A percentile compares a stretch with the other conserved stretches of the same genome.
Evolutionary conservation across 805 yeast species (phyloP).

Genomic region (Kodamaea kakaduensis): DNA sequence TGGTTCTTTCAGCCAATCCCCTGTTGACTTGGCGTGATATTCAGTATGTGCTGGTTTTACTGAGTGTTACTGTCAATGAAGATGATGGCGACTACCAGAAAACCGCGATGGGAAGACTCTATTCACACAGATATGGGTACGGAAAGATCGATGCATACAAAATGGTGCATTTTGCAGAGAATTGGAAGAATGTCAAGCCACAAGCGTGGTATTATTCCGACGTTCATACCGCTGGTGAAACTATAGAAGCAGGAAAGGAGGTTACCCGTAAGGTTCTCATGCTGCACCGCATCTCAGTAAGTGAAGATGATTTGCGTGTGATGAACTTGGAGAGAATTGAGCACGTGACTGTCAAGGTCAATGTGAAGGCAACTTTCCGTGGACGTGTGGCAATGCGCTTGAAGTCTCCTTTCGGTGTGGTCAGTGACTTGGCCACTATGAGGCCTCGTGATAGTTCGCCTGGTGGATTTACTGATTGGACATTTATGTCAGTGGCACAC

Average conservation of each 20-base stretch:
- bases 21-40: constrained; percentile 92
- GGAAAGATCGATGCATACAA: constrained; percentile 84
- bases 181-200: constrained; percentile 85
- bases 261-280: constrained; percentile 14
- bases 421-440: constrained; percentile 67
- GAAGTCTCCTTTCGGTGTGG: constrained; percentile 70
- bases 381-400: constrained; percentile 68
- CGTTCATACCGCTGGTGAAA: constrained; percentile 29
- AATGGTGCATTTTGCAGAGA: constrained; percentile 66
- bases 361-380: constrained; percentile 58
- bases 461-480: constrained; percentile 75
- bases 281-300: constrained; percentile 37
- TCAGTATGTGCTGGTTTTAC: constrained; percentile 74
- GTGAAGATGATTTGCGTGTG: constrained; percentile 43
- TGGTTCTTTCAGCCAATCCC: constrained; percentile 80
- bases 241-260: constrained; percentile 9
- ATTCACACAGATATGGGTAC: constrained; percentile 86
- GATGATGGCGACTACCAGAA: constrained; percentile 74
- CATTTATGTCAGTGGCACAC: constrained; percentile 95
- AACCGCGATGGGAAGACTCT: constrained; percentile 62
- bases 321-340: constrained; percentile 71
- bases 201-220: constrained; percentile 75
- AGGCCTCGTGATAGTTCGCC: constrained; percentile 55
- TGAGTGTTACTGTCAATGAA: constrained; percentile 63
- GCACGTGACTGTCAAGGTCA: constrained; percentile 80